Percentiles rank a stretch among this genome's conserved stretches.
Evolutionary conservation across 176 grass and related monocot species (phyloP).

Genomic region (Pharus latifolius): DNA sequence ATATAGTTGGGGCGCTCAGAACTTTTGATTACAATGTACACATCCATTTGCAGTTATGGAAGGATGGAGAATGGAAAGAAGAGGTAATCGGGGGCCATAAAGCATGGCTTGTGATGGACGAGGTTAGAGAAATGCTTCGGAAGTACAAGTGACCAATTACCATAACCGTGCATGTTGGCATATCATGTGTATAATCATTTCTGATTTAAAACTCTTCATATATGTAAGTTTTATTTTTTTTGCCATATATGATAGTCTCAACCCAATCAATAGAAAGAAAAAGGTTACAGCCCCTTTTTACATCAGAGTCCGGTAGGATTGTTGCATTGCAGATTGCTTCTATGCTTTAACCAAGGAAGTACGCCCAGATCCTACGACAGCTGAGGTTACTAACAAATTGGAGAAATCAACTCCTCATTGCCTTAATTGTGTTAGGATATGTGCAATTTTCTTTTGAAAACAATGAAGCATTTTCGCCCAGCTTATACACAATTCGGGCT

Average conservation of each 20-base stretch:
- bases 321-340: too few relatives aligned
- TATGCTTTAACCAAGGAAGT: too few relatives aligned
- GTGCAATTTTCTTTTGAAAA: too few relatives aligned
- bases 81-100: constrained; percentile 93
- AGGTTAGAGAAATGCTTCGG: constrained; percentile 94
- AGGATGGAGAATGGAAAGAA: constrained; percentile 80
- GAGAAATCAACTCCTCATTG: too few relatives aligned
- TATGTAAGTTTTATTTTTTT: not conserved
- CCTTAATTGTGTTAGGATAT: too few relatives aligned
- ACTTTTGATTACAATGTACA: not conserved
- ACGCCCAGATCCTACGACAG: too few relatives aligned
- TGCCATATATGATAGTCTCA: not conserved
- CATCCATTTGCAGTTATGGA: constrained; percentile 60
- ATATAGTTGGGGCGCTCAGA: not conserved
- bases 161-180: not conserved
- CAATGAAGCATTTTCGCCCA: too few relatives aligned
- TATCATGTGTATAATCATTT: constrained; percentile 19
- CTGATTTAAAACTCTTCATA: not conserved
- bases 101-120: constrained; percentile 94
- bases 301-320: not conserved
- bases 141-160: constrained; percentile 45
- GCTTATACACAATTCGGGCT: too few relatives aligned
- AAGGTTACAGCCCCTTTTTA: not conserved
- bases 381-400: too few relatives aligned
- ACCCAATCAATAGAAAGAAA: constrained; percentile 9